These are phyloP conservation scores for Aspergillus baeticus DNA, from an alignment of 495 filamentous ascomycete genomes.

Conservation along the genomic window DNA sequence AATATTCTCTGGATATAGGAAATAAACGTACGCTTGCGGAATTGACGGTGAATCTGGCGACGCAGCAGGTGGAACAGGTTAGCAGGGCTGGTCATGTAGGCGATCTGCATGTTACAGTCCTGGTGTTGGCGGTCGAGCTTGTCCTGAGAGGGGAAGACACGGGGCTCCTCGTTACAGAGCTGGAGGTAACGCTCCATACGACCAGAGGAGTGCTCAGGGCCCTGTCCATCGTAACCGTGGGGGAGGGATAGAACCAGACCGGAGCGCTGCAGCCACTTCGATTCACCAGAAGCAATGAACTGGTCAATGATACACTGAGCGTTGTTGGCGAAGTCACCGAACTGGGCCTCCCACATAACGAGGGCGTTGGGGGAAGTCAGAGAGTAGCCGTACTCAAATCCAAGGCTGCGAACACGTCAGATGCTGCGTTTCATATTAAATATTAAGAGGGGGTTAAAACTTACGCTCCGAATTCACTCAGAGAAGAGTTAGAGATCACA, in stretches of 20 bases:
- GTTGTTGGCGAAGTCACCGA: constrained; percentile 99
- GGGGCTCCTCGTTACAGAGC: constrained; percentile 96
- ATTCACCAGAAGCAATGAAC: constrained; percentile 95
- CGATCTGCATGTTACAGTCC: constrained; percentile 99
- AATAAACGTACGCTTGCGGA: constrained; percentile 78
- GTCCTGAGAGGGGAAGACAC: constrained; percentile 79
- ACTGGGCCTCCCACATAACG: constrained; percentile 99
- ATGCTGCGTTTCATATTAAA: neutral
- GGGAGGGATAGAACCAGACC: constrained; percentile 92
- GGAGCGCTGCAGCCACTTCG: constrained; percentile 97
- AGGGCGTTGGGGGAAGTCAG: constrained; percentile 93
- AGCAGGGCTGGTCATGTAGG: constrained; percentile 85
- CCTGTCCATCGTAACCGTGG: constrained; percentile 97
- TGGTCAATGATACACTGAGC: constrained; percentile 98
- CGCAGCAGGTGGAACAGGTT: constrained; percentile 97
- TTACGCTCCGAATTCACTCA: constrained; percentile 89
- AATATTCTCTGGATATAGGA: constrained; percentile 32
- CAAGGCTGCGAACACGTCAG: constrained; percentile 57
- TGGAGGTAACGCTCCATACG: constrained; percentile 97
- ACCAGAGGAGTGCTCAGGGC: constrained; percentile 96
- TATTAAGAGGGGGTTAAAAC: constrained; percentile 21
- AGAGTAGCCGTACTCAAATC: constrained; percentile 98
- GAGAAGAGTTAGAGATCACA: constrained; percentile 94
- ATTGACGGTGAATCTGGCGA: constrained; percentile 97
- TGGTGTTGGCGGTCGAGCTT: constrained; percentile 97